Percentiles rank a stretch among this genome's conserved stretches.
Conservation (phyloP, 2,329 filamentous ascomycete species). For the Diaporthe caulivora region DNA sequence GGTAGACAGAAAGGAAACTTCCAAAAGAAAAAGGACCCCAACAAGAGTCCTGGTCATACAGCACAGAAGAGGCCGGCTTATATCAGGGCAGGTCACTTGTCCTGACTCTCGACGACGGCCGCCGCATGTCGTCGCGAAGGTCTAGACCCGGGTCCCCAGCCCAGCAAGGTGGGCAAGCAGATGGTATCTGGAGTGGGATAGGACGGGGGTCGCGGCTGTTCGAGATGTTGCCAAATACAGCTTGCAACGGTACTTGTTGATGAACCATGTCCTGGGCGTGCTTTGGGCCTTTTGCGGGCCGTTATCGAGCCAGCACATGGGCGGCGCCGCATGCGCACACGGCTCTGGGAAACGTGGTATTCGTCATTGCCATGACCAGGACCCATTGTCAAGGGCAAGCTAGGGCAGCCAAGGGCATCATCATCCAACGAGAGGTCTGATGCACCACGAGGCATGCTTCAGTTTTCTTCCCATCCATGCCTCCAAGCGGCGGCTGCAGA, state of each 20-base stretch:
- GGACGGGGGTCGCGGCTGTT: constrained; percentile 5
- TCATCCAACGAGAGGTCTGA: constrained; percentile 25
- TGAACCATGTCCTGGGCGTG: constrained; percentile 8
- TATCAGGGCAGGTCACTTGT: constrained; percentile 16
- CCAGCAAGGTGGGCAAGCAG: not conserved
- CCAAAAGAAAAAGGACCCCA: constrained; percentile 24
- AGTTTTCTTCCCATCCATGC: constrained; percentile 10
- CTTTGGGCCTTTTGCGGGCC: constrained; percentile 25
- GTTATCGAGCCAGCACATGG: constrained; percentile 6
- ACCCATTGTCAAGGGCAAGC: constrained; percentile 5
- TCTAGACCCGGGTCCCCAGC: constrained; percentile 14
- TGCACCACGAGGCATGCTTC: constrained; percentile 13
- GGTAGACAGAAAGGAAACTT: constrained; percentile 19
- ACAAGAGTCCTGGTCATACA: constrained; percentile 1
- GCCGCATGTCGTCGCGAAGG: constrained; percentile 19
- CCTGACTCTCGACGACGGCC: not conserved
- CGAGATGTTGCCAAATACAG: constrained; percentile 34
- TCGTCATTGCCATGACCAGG: constrained; percentile 19
- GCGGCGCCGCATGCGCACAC: not conserved
- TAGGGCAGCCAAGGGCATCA: not conserved
- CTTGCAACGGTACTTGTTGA: not conserved
- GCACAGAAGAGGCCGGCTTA: constrained; percentile 19
- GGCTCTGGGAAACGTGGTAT: not conserved
- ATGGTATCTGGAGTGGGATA: not conserved
- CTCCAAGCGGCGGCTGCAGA: constrained; percentile 19